Evolutionary conservation across 2,329 filamentous ascomycete species (phyloP).

Genomic region (Talaromyces sp.): DNA sequence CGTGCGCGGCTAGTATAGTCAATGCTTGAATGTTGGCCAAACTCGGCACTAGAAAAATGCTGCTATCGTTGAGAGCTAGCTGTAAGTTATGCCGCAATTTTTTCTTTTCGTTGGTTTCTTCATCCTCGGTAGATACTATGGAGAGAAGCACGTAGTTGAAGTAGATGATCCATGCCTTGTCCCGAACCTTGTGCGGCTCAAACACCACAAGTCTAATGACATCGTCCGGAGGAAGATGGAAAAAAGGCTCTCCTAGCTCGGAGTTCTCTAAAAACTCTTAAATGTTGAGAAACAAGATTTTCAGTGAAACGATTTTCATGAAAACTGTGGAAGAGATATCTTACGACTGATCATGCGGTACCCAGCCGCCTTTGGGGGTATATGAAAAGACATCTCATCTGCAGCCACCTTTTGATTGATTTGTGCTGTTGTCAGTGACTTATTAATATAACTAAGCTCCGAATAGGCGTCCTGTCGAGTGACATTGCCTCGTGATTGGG

Average conservation of each 20-base stretch:
- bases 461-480: background rate
- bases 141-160: conserved; percentile 13
- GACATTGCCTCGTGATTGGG: background rate
- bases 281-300: no score
- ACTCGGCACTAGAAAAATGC: conserved; percentile 13
- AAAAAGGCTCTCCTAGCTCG: background rate
- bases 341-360: background rate
- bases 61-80: conserved; percentile 12
- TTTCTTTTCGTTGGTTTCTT: background rate
- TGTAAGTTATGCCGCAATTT: conserved; percentile 7
- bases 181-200: conserved; percentile 10
- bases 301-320: no score
- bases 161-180: conserved; percentile 14
- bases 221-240: background rate
- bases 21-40: conserved; percentile 11
- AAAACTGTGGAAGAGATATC: background rate
- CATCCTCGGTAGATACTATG: background rate
- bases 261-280: background rate
- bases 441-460: background rate
- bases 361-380: background rate
- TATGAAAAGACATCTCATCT: background rate
- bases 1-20: conserved; percentile 10
- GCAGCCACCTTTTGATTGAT: background rate
- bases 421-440: background rate
- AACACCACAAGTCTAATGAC: conserved; percentile 8